Conservation (phyloP, 805 yeast species). For the Monosporozyma unispora region DNA sequence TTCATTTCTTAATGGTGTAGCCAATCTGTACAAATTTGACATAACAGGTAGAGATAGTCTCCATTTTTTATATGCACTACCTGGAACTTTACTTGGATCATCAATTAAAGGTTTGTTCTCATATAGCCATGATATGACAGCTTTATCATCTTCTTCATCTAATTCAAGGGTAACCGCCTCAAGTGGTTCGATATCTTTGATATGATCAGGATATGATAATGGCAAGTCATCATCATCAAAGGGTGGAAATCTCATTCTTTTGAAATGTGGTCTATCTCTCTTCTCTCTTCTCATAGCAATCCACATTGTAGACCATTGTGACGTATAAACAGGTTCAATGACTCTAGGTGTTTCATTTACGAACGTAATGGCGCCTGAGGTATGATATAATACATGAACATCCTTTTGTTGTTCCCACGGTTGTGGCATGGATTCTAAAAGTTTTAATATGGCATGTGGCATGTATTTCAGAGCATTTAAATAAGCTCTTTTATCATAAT, state of each 20-base stretch:
- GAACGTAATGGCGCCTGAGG: constrained; percentile 89
- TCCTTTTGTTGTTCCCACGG: constrained; percentile 92
- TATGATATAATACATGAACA: constrained; percentile 82
- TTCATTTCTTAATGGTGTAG: constrained; percentile 64
- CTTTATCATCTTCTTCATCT: constrained; percentile 52
- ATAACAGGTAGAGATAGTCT: constrained; percentile 48
- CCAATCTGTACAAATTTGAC: constrained; percentile 55
- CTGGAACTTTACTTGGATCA: constrained; percentile 48
- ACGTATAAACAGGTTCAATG: constrained; percentile 79
- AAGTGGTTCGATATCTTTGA: constrained; percentile 61
- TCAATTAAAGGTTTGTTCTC: constrained; percentile 68
- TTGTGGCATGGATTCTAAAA: constrained; percentile 93
- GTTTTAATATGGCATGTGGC: constrained; percentile 89
- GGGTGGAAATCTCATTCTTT: constrained; percentile 88
- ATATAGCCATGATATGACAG: constrained; percentile 68
- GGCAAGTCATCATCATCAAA: constrained; percentile 98
- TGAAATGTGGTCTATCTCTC: constrained; percentile 80
- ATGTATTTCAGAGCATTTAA: constrained; percentile 86
- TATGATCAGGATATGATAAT: constrained; percentile 67
- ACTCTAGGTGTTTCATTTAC: constrained; percentile 90
- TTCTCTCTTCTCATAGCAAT: constrained; percentile 88
- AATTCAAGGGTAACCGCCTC: constrained; percentile 63
- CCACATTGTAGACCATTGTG: constrained; percentile 97
- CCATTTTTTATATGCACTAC: constrained; percentile 74
- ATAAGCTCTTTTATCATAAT: constrained; percentile 78